Evolutionary conservation across 108 stramenopile species (phyloP).

Genomic region (Discostella pseudostelligera): DNA sequence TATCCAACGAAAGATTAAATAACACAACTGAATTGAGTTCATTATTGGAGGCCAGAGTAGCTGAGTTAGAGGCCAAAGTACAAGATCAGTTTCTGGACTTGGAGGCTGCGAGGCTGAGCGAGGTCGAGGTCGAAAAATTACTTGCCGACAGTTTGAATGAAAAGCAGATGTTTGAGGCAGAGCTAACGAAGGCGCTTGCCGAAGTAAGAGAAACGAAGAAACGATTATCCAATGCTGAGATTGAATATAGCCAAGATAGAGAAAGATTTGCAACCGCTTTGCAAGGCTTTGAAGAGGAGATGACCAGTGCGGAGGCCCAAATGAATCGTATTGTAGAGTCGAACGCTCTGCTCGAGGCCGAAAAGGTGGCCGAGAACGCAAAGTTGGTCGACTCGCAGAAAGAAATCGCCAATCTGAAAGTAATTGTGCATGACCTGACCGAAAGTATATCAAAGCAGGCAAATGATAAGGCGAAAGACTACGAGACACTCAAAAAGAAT

Average conservation of each 20-base stretch:
- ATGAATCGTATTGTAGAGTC: conserved; percentile 24
- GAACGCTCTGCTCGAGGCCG: conserved; percentile 27
- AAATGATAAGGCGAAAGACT: conserved; percentile 1
- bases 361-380: neutral
- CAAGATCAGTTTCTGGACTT: conserved; percentile 40
- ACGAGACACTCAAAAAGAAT: conserved; percentile 3
- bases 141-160: conserved; percentile 9
- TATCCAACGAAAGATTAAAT: conserved; percentile 15
- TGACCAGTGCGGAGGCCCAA: conserved; percentile 35
- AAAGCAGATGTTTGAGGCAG: conserved; percentile 3
- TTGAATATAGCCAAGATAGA: conserved; percentile 32
- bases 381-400: conserved; percentile 1
- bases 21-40: conserved; percentile 26
- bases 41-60: conserved; percentile 21
- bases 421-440: neutral
- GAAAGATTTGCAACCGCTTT: conserved; percentile 31
- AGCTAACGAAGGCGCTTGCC: conserved; percentile 7
- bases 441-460: neutral
- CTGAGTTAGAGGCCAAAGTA: conserved; percentile 28
- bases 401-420: conserved; percentile 4
- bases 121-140: conserved; percentile 41
- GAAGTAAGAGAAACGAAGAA: neutral
- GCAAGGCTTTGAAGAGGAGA: conserved; percentile 39
- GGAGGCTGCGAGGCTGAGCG: conserved; percentile 42
- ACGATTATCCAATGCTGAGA: conserved; percentile 5